Evolutionary conservation across 2,329 filamentous ascomycete species (phyloP), one percentile per base, ranked within the genome.

Genomic region (Boeremia lycopersici): DNA sequence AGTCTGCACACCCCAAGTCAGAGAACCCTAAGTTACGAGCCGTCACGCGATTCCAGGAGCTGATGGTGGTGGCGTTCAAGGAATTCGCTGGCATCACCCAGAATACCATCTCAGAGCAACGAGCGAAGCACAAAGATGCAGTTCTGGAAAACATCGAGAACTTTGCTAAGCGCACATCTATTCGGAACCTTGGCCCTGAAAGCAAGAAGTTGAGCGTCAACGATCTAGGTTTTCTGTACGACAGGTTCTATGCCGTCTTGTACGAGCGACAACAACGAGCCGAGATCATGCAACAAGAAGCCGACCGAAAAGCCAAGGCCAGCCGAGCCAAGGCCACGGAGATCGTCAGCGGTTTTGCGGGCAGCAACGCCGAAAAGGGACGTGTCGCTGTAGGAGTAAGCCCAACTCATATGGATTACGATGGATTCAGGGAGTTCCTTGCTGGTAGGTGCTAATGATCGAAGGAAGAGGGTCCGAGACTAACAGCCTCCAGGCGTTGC

Each of bases 51-150:
- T 99, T 99, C 73, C 95, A 99, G 69, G 95, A 98, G 74, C 84
- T 99, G 53, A 98, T 99, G 93, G 95, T 99, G 3, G 95, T 98
- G 17, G 95, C 95, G 0, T 99, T 99, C 78, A 98, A 97, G 66
- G 95, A 99, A 71, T 99, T 99, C 71, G 89, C 93, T 0, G 91
- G 88, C 35, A 96, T 99, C 64, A 99, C 95, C 0, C 93, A 99
- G 71, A 89, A 87, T 70, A 96, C 89, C 45, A 93, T 99, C 57
- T 89, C 89, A 0, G 95, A 98, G 62, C 84, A 96, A 70, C 87
- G 95, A 19, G 82, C 90, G 35, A 96, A 93, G 76, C 96, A 98
- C 76, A 98, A 98, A 76, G 91, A 95, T 69, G 89, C 90, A 0
- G 95, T 99, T 29, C 81, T 99, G 51, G 92, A 92, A 73, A 97